Conservation (phyloP, 495 filamentous ascomycete genomes). For the Immersiella caudata region DNA sequence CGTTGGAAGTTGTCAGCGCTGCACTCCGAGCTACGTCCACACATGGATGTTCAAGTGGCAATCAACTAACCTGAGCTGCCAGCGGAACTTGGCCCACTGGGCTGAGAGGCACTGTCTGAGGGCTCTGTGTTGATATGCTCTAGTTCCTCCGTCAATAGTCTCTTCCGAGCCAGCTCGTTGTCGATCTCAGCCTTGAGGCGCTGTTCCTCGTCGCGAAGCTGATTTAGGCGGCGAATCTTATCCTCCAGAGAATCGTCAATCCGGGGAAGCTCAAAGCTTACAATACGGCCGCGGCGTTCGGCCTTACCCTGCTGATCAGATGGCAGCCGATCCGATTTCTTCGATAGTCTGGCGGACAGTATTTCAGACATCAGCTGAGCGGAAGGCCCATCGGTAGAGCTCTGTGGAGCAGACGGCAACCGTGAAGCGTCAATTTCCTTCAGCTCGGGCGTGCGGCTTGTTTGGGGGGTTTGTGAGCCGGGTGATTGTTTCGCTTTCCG, state of each 20-base stretch:
- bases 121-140: conserved; percentile 54
- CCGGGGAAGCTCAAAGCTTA: conserved; percentile 57
- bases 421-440: conserved; percentile 24
- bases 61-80: conserved; percentile 10
- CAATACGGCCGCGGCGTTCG: conserved; percentile 57
- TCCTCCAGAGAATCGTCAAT: conserved; percentile 59
- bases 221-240: conserved; percentile 54
- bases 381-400: conserved; percentile 22
- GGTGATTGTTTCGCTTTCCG: conserved; percentile 47
- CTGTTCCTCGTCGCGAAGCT: conserved; percentile 59
- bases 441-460: conserved; percentile 42
- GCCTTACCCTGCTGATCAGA: conserved; percentile 31
- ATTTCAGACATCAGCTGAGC: conserved; percentile 26
- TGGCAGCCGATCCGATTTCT: conserved; percentile 19
- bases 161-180: conserved; percentile 45
- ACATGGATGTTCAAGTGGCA: background rate
- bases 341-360: conserved; percentile 28
- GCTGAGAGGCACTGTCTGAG: conserved; percentile 28
- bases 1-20: background rate
- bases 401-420: conserved; percentile 1
- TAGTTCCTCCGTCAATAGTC: conserved; percentile 58
- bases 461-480: conserved; percentile 28
- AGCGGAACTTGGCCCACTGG: conserved; percentile 11
- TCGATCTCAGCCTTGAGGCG: conserved; percentile 62
- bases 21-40: background rate